phyloP scores from a whole-genome alignment of 2,329 filamentous ascomycete species.

The Fusarium lateritium region DNA sequence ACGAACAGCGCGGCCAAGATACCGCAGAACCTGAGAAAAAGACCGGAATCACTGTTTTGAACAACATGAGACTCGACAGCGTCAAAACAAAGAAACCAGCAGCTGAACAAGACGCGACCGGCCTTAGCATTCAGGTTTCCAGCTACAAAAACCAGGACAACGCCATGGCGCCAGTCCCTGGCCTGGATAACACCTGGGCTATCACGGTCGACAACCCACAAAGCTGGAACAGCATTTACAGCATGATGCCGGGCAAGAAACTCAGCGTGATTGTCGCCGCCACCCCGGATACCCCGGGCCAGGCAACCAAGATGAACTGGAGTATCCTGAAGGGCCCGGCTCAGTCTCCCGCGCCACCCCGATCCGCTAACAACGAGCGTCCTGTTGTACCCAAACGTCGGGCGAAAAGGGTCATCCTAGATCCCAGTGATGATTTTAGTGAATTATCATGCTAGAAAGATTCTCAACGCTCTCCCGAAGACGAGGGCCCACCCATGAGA shows the following conservation, averaged over 20 bases:
- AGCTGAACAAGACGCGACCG: background rate
- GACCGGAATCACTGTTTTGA: too few species aligned
- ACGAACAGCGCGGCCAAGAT: too few species aligned
- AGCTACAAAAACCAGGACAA: constrained; percentile 19
- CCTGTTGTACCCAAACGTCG: too few species aligned
- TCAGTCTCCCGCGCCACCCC: too few species aligned
- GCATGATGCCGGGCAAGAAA: fast-evolving
- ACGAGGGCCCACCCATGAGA: too few species aligned
- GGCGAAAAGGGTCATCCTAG: too few species aligned
- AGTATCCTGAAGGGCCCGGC: background rate
- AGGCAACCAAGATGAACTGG: background rate
- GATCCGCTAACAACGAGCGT: too few species aligned
- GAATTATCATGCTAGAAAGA: too few species aligned
- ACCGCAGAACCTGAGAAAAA: too few species aligned
- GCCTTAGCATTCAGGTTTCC: background rate
- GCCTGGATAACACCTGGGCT: background rate
- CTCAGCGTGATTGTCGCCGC: background rate
- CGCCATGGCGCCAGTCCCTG: constrained; percentile 9
- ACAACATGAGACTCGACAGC: background rate
- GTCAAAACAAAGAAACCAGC: background rate
- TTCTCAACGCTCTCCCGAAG: too few species aligned
- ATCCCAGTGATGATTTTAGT: too few species aligned
- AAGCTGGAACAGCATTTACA: fast-evolving
- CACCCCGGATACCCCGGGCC: background rate
- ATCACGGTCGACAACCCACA: fast-evolving